Evolutionary conservation across 805 yeast genomes (phyloP), one percentile per base, ranked within the genome.

Genomic region (Ogataea naganishii): DNA sequence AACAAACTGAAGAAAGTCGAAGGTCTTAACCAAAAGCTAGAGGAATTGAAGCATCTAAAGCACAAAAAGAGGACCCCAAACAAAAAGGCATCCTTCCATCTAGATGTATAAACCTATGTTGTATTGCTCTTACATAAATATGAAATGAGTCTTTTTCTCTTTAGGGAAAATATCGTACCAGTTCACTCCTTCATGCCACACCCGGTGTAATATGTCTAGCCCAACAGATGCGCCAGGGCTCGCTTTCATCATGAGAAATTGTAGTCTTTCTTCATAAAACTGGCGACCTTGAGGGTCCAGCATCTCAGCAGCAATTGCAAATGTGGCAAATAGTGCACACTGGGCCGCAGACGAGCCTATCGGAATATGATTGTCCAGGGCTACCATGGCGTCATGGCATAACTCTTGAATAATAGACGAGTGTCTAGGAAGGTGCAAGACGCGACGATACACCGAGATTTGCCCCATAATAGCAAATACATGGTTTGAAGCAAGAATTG

Each of bases 1-100:
- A 69, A 74, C 53, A 59, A 66, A 27, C 62, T 88, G 44, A 75
- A 94, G 44, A 80, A 75, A 35, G 76, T 78, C 14, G 80, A 85
- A 3, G 62, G 62, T 14, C 58, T 85, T 61, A 66, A 69, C 40
- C 79, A 79, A 35, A 69, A 86, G 40, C 63, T 86, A 35, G 62
- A 64, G 16, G 80, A 75, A 43, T 68, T 86, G 48, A 66, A 67
- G 42, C 37, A 36, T 13, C 30, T 37, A 27, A 43, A 41, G 29
- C 23, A 30, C 49, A 38, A 8, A 49, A 46, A 20, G 44, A 46
- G 8, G 38, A n/a, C n/a, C n/a, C n/a, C n/a, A n/a, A n/a, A n/a
- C n/a, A n/a, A n/a, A n/a, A n/a, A n/a, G n/a, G n/a, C n/a, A n/a
- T n/a, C n/a, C n/a, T n/a, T n/a, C n/a, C 22, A 17, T 4, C 6